Evolutionary conservation across 1,284 basidiomycete species (phyloP), one percentile per base, ranked within the genome.

Genomic region (Leccinum olivaceoglutinosum): DNA sequence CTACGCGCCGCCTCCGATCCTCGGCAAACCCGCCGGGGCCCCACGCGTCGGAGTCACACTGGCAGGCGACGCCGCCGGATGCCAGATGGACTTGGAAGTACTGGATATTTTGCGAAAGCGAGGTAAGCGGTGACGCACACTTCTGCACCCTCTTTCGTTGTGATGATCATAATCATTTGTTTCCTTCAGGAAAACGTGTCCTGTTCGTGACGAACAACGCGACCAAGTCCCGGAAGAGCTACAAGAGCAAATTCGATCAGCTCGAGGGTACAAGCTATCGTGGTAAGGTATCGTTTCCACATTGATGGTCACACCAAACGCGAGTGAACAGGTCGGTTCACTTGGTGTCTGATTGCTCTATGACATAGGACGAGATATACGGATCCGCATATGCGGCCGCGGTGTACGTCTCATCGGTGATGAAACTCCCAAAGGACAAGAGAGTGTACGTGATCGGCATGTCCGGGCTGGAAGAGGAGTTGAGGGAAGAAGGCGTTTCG

Each of bases 151-250:
- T 21, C 6, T 21, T 12, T 51, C 6, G 18, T 51, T 12, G 5
- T 21, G 18, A 21, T 51, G 18, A 51, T 57, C 39, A n/a, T 61
- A 21, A 60, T n/a, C 16, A 14, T 36, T 14, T 12, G 53, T 25
- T 14, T 8, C 54, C 6, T 59, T 62, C 71, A 89, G 93, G 90
- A 61, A 99, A 98, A 81, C 85, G 86, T 64, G 80, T 99, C 60
- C 80, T 98, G 49, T 99, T 98, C 74, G 95, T 98, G 46, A 98
- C 96, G 36, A 98, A 98, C 80, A 99, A 98, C 74, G 96, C 96
- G n/a, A 94, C 90, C 58, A 96, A 96, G 78, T 96, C 93, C 11
- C 81, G 96, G 60, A 85, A 80, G 74, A 88, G 81, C 71, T 96
- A 96, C 82, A 94, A 94, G 79, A 82, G 82, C 60, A 97, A 96